Percentiles rank a stretch among this genome's conserved stretches.
phyloP scores from a whole-genome alignment of 345 rosid species.

The Gossypium arboreum region DNA sequence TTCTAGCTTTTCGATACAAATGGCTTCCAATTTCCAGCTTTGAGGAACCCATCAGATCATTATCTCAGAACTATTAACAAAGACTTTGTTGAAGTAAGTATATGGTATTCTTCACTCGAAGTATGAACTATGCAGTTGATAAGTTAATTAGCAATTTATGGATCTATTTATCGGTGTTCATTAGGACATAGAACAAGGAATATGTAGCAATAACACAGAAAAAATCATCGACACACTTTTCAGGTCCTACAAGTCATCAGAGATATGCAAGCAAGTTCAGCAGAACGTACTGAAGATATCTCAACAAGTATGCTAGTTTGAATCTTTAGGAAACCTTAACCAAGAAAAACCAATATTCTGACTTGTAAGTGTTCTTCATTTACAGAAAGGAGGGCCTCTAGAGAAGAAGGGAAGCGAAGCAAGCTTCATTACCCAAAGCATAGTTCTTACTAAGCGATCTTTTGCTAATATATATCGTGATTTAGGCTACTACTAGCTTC shows the following conservation, averaged over 20 bases:
- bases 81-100: slow-evolving; percentile 21
- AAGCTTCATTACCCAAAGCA: slow-evolving; percentile 34
- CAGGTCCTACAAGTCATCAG: slow-evolving; percentile 21
- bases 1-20: slow-evolving; percentile 29
- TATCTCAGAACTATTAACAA: background rate
- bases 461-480: slow-evolving; percentile 60
- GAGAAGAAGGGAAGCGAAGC: slow-evolving; percentile 37
- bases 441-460: slow-evolving; percentile 40
- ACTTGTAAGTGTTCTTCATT: background rate
- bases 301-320: slow-evolving; percentile 11
- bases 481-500: slow-evolving; percentile 62
- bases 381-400: slow-evolving; percentile 19
- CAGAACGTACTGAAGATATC: slow-evolving; percentile 1
- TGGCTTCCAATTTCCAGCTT: slow-evolving; percentile 35
- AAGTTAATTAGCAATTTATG: background rate
- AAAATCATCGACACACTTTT: slow-evolving; percentile 23
- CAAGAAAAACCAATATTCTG: background rate
- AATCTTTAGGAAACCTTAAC: no score
- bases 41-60: slow-evolving; percentile 21
- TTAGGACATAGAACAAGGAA: slow-evolving; percentile 31
- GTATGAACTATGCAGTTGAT: background rate
- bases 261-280: slow-evolving; percentile 18
- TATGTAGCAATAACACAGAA: slow-evolving; percentile 14
- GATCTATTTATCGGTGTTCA: background rate
- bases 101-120: background rate